phyloP scores from a whole-genome alignment of 2,329 filamentous ascomycete genomes.

The Aspergillus clavatus region DNA sequence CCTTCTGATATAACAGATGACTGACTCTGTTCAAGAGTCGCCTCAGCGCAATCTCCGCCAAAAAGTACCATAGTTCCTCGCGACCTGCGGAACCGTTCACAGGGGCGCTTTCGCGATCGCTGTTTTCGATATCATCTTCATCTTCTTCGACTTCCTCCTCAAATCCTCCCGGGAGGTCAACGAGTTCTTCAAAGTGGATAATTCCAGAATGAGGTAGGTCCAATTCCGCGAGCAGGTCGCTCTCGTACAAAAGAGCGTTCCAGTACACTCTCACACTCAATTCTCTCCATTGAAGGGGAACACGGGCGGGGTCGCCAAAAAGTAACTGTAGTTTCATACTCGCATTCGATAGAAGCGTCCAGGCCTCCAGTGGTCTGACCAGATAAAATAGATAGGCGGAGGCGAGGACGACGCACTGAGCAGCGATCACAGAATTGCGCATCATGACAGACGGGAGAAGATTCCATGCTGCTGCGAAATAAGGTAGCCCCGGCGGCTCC shows the following conservation, averaged over 20 bases:
- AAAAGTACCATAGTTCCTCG: slow-evolving; percentile 81
- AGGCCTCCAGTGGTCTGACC: slow-evolving; percentile 75
- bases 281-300: slow-evolving; percentile 66
- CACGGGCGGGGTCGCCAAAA: slow-evolving; percentile 66
- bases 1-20: slow-evolving; percentile 73
- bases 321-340: slow-evolving; percentile 78
- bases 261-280: slow-evolving; percentile 75
- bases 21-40: slow-evolving; percentile 73
- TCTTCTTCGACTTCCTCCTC: slow-evolving; percentile 57
- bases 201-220: slow-evolving; percentile 80
- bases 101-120: slow-evolving; percentile 4
- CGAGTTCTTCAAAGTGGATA: slow-evolving; percentile 74
- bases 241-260: slow-evolving; percentile 77
- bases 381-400: slow-evolving; percentile 80
- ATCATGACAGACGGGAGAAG: slow-evolving; percentile 75
- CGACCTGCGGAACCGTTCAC: slow-evolving; percentile 58
- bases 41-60: slow-evolving; percentile 75
- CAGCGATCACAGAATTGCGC: slow-evolving; percentile 69
- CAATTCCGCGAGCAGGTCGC: slow-evolving; percentile 71
- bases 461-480: slow-evolving; percentile 76
- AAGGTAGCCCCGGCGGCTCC: slow-evolving; percentile 70
- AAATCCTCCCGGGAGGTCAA: slow-evolving; percentile 73
- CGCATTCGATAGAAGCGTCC: slow-evolving; percentile 72
- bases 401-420: slow-evolving; percentile 74
- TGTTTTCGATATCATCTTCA: slow-evolving; percentile 10